A percentile compares a stretch with the other conserved stretches of the same genome.
Evolutionary conservation across 352 stramenopile species (phyloP).

Genomic region (Phytopythium boreale): DNA sequence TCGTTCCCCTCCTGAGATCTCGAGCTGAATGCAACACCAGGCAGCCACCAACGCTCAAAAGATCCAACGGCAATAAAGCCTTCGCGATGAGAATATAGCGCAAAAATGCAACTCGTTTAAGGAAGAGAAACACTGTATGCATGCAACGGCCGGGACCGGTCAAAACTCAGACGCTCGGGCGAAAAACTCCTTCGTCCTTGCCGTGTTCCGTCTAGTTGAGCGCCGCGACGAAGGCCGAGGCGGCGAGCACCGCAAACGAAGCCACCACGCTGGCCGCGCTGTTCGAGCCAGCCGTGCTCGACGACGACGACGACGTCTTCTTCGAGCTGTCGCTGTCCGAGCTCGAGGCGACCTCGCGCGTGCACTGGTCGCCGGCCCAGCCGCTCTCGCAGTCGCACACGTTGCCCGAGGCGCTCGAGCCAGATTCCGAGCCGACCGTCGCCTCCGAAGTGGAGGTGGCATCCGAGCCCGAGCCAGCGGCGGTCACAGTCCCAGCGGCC

Average conservation of each 20-base stretch:
- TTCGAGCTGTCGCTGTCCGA: conserved; percentile 10
- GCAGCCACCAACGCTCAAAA: background rate
- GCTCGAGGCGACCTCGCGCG: conserved; percentile 40
- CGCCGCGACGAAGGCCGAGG: conserved; percentile 26
- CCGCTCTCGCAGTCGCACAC: conserved; percentile 56
- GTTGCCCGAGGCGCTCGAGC: conserved; percentile 18
- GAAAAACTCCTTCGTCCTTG: background rate
- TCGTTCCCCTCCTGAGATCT: background rate
- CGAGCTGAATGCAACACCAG: background rate
- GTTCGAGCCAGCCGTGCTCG: conserved; percentile 16
- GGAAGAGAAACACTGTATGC: background rate
- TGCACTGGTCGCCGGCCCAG: conserved; percentile 60
- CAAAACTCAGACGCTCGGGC: conserved; percentile 5
- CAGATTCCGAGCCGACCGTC: conserved; percentile 25
- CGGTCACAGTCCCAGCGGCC: conserved; percentile 8
- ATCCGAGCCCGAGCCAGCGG: conserved; percentile 20
- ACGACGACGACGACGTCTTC: conserved; percentile 8
- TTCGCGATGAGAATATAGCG: background rate
- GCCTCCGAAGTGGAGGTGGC: conserved; percentile 13
- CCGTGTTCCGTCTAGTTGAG: conserved; percentile 35
- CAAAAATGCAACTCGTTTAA: conserved; percentile 2
- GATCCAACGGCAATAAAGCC: background rate
- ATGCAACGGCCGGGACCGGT: background rate
- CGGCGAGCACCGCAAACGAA: conserved; percentile 27
- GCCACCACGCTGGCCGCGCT: conserved; percentile 24